Evolutionary conservation across 139 green algal genomes (phyloP).

Genomic region (Spirogloea muscicola): DNA sequence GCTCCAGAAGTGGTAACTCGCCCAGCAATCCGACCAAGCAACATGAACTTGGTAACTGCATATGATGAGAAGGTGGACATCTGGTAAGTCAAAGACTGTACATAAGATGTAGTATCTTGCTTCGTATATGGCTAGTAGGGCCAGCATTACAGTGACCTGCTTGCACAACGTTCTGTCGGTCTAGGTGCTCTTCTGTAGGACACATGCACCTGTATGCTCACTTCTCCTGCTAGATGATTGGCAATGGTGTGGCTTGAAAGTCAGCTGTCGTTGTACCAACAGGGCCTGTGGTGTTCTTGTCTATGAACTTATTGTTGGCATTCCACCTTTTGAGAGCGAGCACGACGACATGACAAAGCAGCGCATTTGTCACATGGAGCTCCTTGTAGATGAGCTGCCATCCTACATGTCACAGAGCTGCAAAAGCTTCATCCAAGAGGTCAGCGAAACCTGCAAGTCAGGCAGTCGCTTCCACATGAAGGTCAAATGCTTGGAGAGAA

Average conservation of each 20-base stretch:
- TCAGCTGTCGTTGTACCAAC: no score
- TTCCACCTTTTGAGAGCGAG: conserved; percentile 64
- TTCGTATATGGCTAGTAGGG: no score
- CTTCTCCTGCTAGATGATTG: no score
- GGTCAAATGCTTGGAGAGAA: no score
- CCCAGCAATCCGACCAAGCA: background rate
- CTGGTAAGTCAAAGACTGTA: conserved; percentile 36
- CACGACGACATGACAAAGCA: conserved; percentile 51
- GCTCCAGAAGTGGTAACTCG: conserved; percentile 55
- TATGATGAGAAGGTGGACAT: conserved; percentile 46
- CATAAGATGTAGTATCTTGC: no score
- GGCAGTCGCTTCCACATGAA: no score
- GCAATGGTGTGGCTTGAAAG: no score
- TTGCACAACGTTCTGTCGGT: no score
- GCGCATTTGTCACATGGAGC: conserved; percentile 48
- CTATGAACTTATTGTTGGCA: conserved; percentile 75
- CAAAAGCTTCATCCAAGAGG: conserved; percentile 22
- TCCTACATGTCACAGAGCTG: conserved; percentile 14
- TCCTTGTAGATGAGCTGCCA: conserved; percentile 10
- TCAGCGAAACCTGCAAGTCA: background rate
- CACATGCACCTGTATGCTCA: no score
- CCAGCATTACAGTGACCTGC: no score
- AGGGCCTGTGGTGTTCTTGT: conserved; percentile 68
- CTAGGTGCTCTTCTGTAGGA: no score
- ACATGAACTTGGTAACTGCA: no score